Evolutionary conservation across 148 eudicot genomes (phyloP).

Genomic region (Diospyros lotus): DNA sequence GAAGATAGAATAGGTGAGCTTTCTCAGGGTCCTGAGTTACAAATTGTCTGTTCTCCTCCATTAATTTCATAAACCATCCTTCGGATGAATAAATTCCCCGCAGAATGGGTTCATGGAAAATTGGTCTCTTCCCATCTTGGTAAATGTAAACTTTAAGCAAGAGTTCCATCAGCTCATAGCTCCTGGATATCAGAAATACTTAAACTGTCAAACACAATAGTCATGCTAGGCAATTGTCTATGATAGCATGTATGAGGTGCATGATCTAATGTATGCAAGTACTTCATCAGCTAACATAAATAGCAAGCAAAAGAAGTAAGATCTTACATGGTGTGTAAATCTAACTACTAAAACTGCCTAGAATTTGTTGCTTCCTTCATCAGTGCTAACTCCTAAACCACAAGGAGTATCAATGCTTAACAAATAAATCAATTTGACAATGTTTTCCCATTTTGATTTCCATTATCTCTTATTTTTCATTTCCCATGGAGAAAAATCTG

Average conservation of each 20-base stretch:
- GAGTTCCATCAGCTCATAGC: slow-evolving; percentile 90
- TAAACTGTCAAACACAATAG: neutral
- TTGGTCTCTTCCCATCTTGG: slow-evolving; percentile 64
- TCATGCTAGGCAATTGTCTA: neutral
- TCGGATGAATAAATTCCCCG: slow-evolving; percentile 90
- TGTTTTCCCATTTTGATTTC: neutral
- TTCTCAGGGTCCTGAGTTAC: slow-evolving; percentile 70
- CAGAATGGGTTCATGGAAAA: slow-evolving; percentile 69
- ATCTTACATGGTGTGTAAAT: neutral
- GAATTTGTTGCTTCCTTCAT: neutral
- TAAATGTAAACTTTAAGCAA: slow-evolving; percentile 84
- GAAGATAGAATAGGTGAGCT: slow-evolving; percentile 89
- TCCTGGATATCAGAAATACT: slow-evolving; percentile 38
- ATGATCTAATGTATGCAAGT: neutral
- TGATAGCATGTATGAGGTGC: neutral
- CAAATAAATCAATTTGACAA: neutral
- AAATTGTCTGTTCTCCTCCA: slow-evolving; percentile 61
- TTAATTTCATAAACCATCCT: slow-evolving; percentile 92
- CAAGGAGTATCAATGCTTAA: neutral
- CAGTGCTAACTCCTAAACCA: neutral
- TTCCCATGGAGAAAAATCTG: no score
- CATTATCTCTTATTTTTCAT: no score
- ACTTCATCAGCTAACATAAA: neutral
- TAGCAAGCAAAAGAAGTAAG: neutral
- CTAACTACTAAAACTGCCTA: neutral